phyloP scores from a whole-genome alignment of 495 filamentous ascomycete genomes.

The Lepraria neglecta region DNA sequence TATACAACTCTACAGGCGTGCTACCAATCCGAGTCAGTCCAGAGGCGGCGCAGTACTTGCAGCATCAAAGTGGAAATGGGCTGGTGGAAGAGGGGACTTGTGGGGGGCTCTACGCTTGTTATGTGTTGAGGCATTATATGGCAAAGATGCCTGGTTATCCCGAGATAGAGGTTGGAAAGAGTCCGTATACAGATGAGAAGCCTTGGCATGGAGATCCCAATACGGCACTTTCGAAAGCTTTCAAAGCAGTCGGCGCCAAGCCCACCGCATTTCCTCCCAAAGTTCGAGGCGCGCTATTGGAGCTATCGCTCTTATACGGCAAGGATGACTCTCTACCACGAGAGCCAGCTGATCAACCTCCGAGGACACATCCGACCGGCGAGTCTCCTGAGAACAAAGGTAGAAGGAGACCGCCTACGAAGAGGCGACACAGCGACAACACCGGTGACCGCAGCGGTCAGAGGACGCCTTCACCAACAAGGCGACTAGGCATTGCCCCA shows the following conservation, averaged over 20 bases:
- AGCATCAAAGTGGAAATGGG: background rate
- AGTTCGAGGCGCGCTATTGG: background rate
- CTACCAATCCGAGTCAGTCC: background rate
- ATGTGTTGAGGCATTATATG: constrained; percentile 6
- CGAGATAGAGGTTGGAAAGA: background rate
- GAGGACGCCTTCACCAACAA: background rate
- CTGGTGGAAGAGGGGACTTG: background rate
- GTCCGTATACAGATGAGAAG: background rate
- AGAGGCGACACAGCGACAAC: background rate
- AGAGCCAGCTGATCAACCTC: background rate
- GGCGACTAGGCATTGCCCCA: too few relatives aligned
- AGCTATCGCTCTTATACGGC: background rate
- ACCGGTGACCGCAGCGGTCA: background rate
- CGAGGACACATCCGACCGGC: background rate
- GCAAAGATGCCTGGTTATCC: constrained; percentile 1
- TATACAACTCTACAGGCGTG: background rate
- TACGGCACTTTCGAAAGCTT: constrained; percentile 9
- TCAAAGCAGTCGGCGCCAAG: background rate
- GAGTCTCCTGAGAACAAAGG: background rate
- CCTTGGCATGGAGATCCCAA: constrained; percentile 2
- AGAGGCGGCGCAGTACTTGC: background rate
- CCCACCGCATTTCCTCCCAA: background rate
- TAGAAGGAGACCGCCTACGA: background rate
- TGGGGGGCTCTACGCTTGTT: background rate
- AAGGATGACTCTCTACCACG: background rate